These are phyloP conservation scores for Carex kokanica DNA, from an alignment of 176 grass and related monocot genomes.

Conservation along the genomic window DNA sequence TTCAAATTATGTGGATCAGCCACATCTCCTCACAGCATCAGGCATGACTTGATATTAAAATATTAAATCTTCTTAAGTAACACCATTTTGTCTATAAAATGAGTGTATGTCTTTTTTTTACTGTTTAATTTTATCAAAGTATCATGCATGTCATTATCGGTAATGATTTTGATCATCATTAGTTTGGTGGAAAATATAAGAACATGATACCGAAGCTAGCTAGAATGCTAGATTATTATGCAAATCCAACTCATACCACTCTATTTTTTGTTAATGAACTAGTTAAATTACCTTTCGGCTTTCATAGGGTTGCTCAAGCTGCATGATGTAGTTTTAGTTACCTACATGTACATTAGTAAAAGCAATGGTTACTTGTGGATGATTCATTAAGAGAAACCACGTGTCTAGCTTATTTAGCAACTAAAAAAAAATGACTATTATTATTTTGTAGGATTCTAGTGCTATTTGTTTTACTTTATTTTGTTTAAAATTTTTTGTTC, in stretches of 20 bases:
- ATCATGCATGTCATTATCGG: background rate
- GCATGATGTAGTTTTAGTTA: background rate
- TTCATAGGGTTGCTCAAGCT: background rate
- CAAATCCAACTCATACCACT: background rate
- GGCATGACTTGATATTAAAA: background rate
- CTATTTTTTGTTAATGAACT: background rate
- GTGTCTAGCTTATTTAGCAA: background rate
- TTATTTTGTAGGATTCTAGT: background rate
- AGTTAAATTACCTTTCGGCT: background rate
- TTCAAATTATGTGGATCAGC: background rate
- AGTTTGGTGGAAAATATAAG: background rate
- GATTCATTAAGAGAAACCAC: no score
- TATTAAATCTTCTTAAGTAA: background rate
- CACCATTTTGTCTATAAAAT: background rate
- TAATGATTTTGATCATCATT: background rate
- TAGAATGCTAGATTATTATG: background rate
- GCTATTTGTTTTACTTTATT: background rate
- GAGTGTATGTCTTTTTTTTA: background rate
- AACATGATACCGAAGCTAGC: background rate
- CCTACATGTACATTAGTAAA: background rate
- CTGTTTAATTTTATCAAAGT: background rate
- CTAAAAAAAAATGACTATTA: background rate
- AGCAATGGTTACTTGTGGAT: background rate
- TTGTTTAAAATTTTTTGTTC: background rate
- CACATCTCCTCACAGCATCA: background rate